Evolutionary conservation across 495 filamentous ascomycete genomes (phyloP).

Genomic region (Barbatosphaeria neglecta): DNA sequence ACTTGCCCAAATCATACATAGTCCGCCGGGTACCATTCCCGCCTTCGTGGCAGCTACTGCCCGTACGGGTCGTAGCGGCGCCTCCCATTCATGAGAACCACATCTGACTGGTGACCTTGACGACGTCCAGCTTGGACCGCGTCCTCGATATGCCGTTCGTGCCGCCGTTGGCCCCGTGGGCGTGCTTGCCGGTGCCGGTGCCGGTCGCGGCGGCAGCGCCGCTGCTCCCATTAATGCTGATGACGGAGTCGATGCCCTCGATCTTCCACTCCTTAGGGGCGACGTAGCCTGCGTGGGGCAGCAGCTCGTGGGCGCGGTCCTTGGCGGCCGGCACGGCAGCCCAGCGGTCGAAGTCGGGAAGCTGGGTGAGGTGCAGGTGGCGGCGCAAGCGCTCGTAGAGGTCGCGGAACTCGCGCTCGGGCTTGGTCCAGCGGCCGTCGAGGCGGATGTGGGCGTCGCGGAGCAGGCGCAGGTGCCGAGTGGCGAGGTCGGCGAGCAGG

Average conservation of each 20-base stretch:
- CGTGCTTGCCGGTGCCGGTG: too few species aligned
- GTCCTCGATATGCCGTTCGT: background rate
- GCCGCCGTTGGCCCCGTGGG: background rate
- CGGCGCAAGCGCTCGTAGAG: slow-evolving; percentile 5
- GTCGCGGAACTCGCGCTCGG: slow-evolving; percentile 7
- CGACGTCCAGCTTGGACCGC: background rate
- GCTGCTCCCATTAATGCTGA: background rate
- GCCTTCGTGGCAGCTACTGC: too few species aligned
- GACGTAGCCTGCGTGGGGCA: background rate
- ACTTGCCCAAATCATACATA: too few species aligned
- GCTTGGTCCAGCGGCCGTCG: slow-evolving; percentile 20
- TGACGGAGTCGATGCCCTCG: background rate
- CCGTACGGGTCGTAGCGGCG: too few species aligned
- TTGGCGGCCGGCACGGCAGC: background rate
- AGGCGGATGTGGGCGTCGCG: slow-evolving; percentile 27
- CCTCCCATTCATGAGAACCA: background rate
- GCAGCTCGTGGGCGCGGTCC: background rate
- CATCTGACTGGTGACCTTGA: background rate
- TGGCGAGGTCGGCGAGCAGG: slow-evolving; percentile 22
- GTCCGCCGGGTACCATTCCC: too few species aligned
- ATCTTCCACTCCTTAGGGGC: background rate
- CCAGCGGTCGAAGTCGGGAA: background rate
- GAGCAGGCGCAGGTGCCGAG: slow-evolving; percentile 41
- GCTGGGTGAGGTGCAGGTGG: slow-evolving; percentile 1
- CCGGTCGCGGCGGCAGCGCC: background rate